These are phyloP conservation scores for Vicia faba DNA, from an alignment of 306 rosid species.

Conservation along the genomic window DNA sequence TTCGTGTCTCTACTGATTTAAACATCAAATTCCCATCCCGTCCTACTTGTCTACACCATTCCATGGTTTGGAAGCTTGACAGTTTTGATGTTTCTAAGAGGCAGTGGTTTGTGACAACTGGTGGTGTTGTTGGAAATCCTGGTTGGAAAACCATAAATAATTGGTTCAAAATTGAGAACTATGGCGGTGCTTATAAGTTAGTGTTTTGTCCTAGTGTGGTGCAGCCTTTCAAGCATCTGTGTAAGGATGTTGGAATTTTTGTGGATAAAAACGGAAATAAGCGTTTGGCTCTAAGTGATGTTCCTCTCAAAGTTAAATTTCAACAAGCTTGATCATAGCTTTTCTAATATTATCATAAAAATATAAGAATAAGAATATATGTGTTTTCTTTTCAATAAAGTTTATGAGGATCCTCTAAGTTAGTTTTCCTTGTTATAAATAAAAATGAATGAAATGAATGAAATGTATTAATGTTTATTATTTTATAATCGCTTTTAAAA, in stretches of 20 bases:
- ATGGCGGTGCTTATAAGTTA: conserved; percentile 28
- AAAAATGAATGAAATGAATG: not conserved
- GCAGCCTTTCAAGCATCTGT: conserved; percentile 3
- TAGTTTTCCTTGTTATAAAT: not conserved
- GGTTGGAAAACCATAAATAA: conserved; percentile 34
- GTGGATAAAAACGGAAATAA: conserved; percentile 4
- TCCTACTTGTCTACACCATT: conserved; percentile 5
- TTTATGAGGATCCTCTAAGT: not conserved
- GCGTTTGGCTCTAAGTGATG: conserved; percentile 33
- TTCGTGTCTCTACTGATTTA: conserved; percentile 44
- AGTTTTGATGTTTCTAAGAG: conserved; percentile 1
- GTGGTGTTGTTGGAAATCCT: conserved; percentile 44
- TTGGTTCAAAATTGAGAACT: conserved; percentile 50
- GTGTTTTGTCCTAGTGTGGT: conserved; percentile 19
- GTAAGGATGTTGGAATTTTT: conserved; percentile 25
- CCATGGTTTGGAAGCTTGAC: conserved; percentile 51
- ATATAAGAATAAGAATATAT: not conserved
- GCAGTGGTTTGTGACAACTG: conserved; percentile 43
- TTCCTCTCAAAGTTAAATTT: conserved; percentile 24
- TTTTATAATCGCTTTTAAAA: too few species aligned
- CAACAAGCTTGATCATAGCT: conserved; percentile 1
- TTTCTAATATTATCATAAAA: not conserved
- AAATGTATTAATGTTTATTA: not conserved
- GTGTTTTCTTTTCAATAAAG: not conserved
- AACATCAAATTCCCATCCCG: conserved; percentile 45